These are phyloP conservation scores for Hypoxylon rickii DNA, from an alignment of 495 filamentous ascomycete species.

Conservation along the genomic window DNA sequence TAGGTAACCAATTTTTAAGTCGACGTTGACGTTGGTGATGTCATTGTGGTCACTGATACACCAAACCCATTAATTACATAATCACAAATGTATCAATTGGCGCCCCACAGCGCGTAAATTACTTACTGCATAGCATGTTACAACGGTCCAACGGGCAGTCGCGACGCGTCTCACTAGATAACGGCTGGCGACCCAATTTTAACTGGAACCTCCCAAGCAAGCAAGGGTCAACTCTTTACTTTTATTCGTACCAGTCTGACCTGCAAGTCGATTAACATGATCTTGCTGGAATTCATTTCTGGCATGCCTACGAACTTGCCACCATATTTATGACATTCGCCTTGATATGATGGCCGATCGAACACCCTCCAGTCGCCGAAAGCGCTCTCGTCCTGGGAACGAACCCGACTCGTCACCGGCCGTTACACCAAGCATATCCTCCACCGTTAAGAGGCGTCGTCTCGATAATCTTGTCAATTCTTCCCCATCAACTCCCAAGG, in stretches of 20 bases:
- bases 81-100: too few relatives aligned
- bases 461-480: conserved; percentile 26
- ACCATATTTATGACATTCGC: not conserved
- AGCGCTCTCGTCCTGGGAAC: conserved; percentile 32
- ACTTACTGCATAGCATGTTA: not conserved
- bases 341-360: conserved; percentile 27
- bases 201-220: not conserved
- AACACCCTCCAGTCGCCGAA: conserved; percentile 34
- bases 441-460: conserved; percentile 41
- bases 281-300: not conserved
- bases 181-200: conserved; percentile 4
- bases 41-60: too few relatives aligned
- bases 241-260: not conserved
- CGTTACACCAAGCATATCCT: conserved; percentile 17
- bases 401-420: conserved; percentile 29
- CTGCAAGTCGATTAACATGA: too few relatives aligned
- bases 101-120: conserved; percentile 25
- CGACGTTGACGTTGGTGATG: too few relatives aligned
- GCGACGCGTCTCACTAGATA: conserved; percentile 24
- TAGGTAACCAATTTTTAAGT: too few relatives aligned
- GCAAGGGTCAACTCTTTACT: too few relatives aligned
- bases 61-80: too few relatives aligned
- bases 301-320: conserved; percentile 6
- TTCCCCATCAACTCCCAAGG: conserved; percentile 28
- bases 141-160: not conserved